Conservation (phyloP, 495 filamentous ascomycete species). For the Penicillium mononematosum region DNA sequence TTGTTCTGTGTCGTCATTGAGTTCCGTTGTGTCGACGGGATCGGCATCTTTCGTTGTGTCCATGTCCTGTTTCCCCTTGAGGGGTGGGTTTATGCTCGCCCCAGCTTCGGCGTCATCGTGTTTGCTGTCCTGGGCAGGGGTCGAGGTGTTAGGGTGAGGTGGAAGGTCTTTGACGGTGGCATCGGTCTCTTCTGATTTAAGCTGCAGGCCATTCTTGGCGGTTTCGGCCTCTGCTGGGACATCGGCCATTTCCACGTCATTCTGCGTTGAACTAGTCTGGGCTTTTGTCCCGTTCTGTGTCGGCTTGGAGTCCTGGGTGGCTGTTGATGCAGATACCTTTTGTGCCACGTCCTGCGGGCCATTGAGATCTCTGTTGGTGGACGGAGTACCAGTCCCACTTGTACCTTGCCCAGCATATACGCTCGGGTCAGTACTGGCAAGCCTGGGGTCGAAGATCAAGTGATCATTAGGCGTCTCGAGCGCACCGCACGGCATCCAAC, state of each 20-base stretch:
- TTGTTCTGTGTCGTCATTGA: conserved; percentile 26
- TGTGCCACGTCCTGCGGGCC: conserved; percentile 15
- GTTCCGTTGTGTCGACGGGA: conserved; percentile 12
- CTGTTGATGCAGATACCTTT: conserved; percentile 8
- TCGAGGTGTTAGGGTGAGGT: conserved; percentile 28
- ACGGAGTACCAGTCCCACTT: conserved; percentile 16
- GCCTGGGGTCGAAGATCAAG: conserved; percentile 43
- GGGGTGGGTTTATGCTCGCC: conserved; percentile 16
- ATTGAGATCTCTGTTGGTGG: conserved; percentile 8
- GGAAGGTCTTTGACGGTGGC: conserved; percentile 40
- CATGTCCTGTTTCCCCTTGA: conserved; percentile 14
- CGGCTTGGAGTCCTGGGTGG: conserved; percentile 11
- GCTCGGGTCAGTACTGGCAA: conserved; percentile 18
- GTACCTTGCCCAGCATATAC: conserved; percentile 18
- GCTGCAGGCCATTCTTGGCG: conserved; percentile 4
- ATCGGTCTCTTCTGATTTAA: conserved; percentile 45
- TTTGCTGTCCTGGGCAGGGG: conserved; percentile 3
- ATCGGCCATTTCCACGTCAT: conserved; percentile 51
- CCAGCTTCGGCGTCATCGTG: conserved; percentile 8
- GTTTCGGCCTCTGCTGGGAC: conserved; percentile 13
- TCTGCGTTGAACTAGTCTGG: conserved; percentile 11
- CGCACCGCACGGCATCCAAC: conserved; percentile 71
- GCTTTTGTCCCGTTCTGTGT: conserved; percentile 13
- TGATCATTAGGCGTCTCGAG: conserved; percentile 39
- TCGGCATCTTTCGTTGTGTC: conserved; percentile 15